Conservation (phyloP, 208 protist genomes). For the Acanthamoeba sp. region DNA sequence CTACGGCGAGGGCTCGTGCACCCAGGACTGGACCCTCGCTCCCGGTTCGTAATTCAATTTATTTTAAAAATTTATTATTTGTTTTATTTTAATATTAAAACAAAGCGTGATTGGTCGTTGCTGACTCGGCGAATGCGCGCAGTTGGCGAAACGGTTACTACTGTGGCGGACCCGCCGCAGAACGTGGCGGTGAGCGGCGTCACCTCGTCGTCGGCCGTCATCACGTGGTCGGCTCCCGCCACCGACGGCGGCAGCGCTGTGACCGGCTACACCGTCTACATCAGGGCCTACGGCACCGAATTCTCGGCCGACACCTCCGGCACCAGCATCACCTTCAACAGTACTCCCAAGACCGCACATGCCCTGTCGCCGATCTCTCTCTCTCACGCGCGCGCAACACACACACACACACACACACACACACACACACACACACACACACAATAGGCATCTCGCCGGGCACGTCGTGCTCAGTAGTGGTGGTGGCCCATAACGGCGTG, state of each 20-base stretch:
- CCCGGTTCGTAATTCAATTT: not conserved
- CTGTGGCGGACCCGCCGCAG: not conserved
- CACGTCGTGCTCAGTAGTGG: not conserved
- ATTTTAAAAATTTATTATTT: no score
- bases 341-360: not conserved
- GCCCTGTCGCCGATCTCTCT: no score
- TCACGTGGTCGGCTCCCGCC: not conserved
- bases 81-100: no score
- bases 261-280: not conserved
- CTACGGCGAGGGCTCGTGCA: not conserved
- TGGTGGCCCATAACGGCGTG: not conserved
- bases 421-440: not conserved
- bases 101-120: no score
- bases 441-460: not conserved
- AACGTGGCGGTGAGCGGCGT: not conserved
- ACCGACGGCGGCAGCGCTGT: not conserved
- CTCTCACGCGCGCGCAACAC: not conserved
- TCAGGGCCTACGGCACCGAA: constrained; percentile 1
- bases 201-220: not conserved
- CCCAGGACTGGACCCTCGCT: not conserved
- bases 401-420: not conserved
- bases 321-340: not conserved
- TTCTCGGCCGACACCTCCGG: not conserved
- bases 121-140: not conserved
- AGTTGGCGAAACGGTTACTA: not conserved